phyloP scores from a whole-genome alignment of 176 grass and related monocot genomes.

The Poa annua region DNA sequence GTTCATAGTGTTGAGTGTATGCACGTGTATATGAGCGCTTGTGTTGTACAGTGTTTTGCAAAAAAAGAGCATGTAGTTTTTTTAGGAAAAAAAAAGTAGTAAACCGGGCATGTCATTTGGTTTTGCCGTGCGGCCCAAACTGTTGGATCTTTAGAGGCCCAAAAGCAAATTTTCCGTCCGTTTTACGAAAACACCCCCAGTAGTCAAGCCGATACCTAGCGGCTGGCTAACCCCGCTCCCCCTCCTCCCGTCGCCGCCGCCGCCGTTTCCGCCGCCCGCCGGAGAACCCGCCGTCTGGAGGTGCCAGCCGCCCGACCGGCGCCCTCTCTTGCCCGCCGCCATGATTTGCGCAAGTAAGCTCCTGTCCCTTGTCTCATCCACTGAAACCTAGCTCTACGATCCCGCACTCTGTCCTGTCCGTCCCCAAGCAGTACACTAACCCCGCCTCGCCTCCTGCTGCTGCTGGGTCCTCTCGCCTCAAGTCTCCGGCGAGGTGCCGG shows the following conservation, averaged over 20 bases:
- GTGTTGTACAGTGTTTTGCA: no score
- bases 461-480: background rate
- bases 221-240: background rate
- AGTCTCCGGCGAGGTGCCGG: slow-evolving; percentile 98
- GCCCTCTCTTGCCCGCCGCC: background rate
- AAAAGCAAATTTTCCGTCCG: background rate
- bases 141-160: background rate
- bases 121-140: background rate
- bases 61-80: no score
- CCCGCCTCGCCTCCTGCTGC: background rate
- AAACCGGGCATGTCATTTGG: no score
- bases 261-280: background rate
- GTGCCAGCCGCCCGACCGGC: background rate
- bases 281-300: background rate
- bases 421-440: slow-evolving; percentile 7
- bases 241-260: background rate
- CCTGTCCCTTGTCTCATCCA: background rate
- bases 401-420: background rate
- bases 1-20: no score
- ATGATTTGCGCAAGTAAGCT: slow-evolving; percentile 95
- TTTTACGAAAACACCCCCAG: slow-evolving; percentile 4
- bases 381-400: slow-evolving; percentile 40
- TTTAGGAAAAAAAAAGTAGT: no score
- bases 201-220: background rate
- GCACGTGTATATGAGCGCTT: no score